Evolutionary conservation across 345 rosid genomes (phyloP), one percentile per base, ranked within the genome.

Genomic region (Citropsis articulata): DNA sequence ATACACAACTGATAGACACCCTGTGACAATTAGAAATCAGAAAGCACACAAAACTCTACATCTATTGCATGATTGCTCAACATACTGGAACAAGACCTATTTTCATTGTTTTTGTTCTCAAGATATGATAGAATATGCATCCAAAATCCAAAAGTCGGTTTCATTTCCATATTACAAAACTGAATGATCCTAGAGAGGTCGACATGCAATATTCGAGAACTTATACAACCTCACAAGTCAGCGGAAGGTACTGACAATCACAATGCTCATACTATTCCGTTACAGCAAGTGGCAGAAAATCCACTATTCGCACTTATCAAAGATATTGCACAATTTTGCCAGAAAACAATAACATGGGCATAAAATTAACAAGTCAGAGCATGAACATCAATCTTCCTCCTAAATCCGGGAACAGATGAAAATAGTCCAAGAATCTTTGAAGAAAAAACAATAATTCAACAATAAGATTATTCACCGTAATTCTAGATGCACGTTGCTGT

Each of bases 391-490:
- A 24, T 40, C 59, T 19, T 2, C 77, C 50, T 73, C n/a, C 56
- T 36, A 40, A 61, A 38, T 28, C 28, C 19, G 35, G 1, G 59
- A 42, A 40, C 59, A 18, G 13, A 65, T 6, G 63, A 40, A 64
- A 48, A 75, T 19, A 60, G 9, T 53, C 18, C 24, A 60, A 59
- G 18, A 18, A 76, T 73, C 33, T 50, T 22, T 69, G 56, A 68
- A 40, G 30, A 79, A 19, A 60, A 25, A 33, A 27, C 57, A 55
- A 24, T 56, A 13, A 10, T 12, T 33, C 55, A 59, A 25, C 63
- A 75, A 73, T 45, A 28, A 19, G 72, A 82, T 79, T 61, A 87
- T 89, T 82, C 30, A 95, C 99, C 77, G 99, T 90, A 79, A 95
- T 95, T 85, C 97, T 85, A 80, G 86, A 79, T 40, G 81, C 75